Base-by-base conservation (phyloP, 139 green algal genomes). In the Chlamydomonas urium region DNA sequence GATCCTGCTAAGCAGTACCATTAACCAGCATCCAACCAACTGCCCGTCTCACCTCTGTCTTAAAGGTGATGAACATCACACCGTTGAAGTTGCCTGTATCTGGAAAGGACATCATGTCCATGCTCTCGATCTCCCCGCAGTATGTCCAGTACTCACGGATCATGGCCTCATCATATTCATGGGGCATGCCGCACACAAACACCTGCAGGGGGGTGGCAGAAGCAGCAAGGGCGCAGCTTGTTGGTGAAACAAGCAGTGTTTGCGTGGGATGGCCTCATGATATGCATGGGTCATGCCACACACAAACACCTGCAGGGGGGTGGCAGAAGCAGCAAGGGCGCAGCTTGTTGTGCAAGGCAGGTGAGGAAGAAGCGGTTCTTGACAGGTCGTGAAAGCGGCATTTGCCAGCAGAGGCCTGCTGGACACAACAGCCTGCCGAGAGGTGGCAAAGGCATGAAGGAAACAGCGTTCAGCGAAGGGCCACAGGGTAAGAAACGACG, bases 1-100 rank as follows among this genome's bases (percentile, higher is more conserved):
- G n/a, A n/a, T n/a, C n/a, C n/a, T n/a, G n/a, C n/a, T n/a, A n/a
- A n/a, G n/a, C n/a, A n/a, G n/a, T n/a, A 14, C 42, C 42, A 4
- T n/a, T 60, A 60, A 32, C 48, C 2, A 60, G 6, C 58, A 26
- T 33, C 32, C 29, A 1, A 1, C 58, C 31, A 42, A 28, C 53
- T 21, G n/a, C n/a, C n/a, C n/a, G n/a, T n/a, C 65, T 32, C 38
- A 63, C 53, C 53, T 69, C 42, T 34, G 77, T 90, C 6, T 74
- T 72, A 62, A 95, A 98, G n/a, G 94, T 97, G 79, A 98, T 87
- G 79, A 96, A 97, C 2, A 82, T 87, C 8, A 96, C 95, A 70
- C 94, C 94, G 35, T 87, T 89, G 84, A 98, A 98, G 37, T 89
- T 85, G 4, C 91, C 91, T 0, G 80, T 92, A 85, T 98, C 93